A percentile compares a stretch with the other conserved stretches of the same genome.
Evolutionary conservation across 768 basidiomycete genomes (phyloP).

Genomic region (Rhodotorula taiwanensis): DNA sequence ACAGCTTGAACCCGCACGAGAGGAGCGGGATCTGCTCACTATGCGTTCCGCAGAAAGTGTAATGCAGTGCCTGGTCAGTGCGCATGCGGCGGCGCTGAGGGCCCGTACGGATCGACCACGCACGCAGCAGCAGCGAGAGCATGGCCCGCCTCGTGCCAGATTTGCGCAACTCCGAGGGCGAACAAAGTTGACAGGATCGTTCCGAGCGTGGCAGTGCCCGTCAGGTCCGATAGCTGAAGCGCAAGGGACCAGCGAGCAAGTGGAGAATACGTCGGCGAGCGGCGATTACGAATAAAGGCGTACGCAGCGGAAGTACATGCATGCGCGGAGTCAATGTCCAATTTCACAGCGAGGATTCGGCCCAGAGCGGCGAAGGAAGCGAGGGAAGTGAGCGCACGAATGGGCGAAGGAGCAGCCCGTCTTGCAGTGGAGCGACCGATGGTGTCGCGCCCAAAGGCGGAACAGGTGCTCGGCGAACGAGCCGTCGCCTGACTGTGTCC

Average conservation of each 20-base stretch:
- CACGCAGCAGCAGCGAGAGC: slow-evolving; percentile 21
- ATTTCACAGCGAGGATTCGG: too few species aligned
- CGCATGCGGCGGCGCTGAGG: too few species aligned
- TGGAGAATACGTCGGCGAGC: too few species aligned
- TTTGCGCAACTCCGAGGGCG: slow-evolving; percentile 7
- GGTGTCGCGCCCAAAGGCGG: neutral
- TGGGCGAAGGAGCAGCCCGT: slow-evolving; percentile 14
- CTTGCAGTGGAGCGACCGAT: neutral
- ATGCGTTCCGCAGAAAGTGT: neutral
- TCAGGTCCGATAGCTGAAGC: neutral
- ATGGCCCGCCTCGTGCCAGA: slow-evolving; percentile 28
- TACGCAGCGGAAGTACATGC: too few species aligned
- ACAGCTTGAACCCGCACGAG: slow-evolving; percentile 8
- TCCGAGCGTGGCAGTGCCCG: slow-evolving; percentile 2
- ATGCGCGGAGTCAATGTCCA: neutral
- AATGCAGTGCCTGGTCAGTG: neutral
- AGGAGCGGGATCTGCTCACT: slow-evolving; percentile 13
- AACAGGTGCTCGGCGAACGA: neutral
- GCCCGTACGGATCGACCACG: too few species aligned
- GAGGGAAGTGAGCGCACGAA: slow-evolving; percentile 9
- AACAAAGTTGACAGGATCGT: slow-evolving; percentile 9
- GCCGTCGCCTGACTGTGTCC: neutral
- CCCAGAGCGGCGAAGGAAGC: too few species aligned
- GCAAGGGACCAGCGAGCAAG: neutral
- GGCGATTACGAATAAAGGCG: too few species aligned